A percentile compares a stretch with the other conserved stretches of the same genome.
These are phyloP conservation scores for Eragrostis nindensis DNA, from an alignment of 176 grass and related monocot species.

Conservation along the genomic window DNA sequence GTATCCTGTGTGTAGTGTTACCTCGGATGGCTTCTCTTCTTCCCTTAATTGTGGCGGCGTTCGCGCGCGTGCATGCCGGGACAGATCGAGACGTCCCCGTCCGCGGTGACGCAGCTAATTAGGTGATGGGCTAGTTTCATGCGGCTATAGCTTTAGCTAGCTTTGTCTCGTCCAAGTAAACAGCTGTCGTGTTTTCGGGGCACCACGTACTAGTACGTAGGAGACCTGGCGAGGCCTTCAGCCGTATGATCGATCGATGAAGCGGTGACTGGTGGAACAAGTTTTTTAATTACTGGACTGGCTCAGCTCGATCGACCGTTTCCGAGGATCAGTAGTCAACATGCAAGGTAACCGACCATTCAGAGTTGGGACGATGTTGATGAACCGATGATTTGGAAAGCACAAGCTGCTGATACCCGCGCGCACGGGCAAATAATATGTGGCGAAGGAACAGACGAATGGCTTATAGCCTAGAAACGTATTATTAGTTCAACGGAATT, in stretches of 20 bases:
- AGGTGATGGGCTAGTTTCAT: no score
- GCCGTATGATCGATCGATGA: no score
- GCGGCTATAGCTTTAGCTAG: no score
- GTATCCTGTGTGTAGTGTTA: background rate
- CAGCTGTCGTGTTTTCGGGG: background rate
- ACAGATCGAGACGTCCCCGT: background rate
- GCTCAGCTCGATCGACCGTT: background rate
- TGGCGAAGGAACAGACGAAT: no score
- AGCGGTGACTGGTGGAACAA: background rate
- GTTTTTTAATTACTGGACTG: background rate
- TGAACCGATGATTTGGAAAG: background rate
- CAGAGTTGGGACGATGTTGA: no score
- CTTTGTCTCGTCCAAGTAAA: background rate
- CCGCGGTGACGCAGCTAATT: background rate
- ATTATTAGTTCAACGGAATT: no score
- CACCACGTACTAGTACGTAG: conserved; percentile 4
- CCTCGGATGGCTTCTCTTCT: background rate
- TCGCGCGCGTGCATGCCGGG: background rate
- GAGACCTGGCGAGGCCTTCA: no score
- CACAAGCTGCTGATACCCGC: background rate
- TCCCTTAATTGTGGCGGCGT: background rate
- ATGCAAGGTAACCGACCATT: background rate
- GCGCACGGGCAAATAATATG: no score
- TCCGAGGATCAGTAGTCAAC: background rate
- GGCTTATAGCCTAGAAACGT: no score